Evolutionary conservation across 345 rosid species (phyloP).

Genomic region (Eucalyptus pumila): DNA sequence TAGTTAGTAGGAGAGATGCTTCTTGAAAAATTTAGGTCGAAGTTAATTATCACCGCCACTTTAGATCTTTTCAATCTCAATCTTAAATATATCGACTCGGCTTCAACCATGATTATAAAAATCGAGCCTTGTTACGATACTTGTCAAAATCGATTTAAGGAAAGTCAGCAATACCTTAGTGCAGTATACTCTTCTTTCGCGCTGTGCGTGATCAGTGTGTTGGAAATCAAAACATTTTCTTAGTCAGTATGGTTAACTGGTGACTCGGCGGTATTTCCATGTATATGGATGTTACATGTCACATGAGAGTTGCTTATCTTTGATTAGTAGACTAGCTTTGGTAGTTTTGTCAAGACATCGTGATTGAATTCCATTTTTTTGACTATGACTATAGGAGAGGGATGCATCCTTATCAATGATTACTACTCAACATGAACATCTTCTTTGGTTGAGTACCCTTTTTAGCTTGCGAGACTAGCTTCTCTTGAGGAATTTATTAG

Average conservation of each 20-base stretch:
- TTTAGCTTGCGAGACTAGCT: background rate
- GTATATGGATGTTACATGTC: background rate
- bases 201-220: fast-evolving
- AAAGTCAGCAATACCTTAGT: background rate
- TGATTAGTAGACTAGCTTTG: background rate
- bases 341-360: background rate
- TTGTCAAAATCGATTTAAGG: background rate
- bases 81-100: background rate
- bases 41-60: background rate
- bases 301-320: background rate
- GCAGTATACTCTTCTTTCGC: fast-evolving
- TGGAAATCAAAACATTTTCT: background rate
- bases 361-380: background rate
- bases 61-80: background rate
- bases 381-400: background rate
- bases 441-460: background rate
- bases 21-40: background rate
- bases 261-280: fast-evolving
- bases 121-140: fast-evolving
- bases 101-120: fast-evolving
- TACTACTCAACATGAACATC: background rate
- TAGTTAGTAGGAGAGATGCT: background rate
- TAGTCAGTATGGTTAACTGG: background rate
- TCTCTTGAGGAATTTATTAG: background rate
- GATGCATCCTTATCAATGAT: background rate